phyloP scores from a whole-genome alignment of 345 rosid genomes.

The Sapria himalayana region DNA sequence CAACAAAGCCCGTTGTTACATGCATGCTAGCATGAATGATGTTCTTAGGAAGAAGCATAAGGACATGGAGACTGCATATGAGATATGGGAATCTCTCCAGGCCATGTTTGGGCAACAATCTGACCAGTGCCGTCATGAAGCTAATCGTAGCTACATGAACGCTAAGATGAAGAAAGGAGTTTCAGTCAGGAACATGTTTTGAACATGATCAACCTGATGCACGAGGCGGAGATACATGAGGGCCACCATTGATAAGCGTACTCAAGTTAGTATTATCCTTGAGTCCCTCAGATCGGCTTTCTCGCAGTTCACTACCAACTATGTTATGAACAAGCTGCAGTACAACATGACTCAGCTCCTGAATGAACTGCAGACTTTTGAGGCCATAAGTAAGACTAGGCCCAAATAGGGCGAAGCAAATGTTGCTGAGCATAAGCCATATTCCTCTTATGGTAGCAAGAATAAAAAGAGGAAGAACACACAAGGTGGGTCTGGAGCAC shows the following conservation, averaged over 20 bases:
- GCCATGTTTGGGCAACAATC: background rate
- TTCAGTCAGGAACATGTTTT: background rate
- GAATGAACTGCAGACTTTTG: background rate
- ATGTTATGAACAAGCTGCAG: background rate
- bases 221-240: background rate
- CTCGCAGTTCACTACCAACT: too few species aligned
- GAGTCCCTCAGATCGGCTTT: background rate
- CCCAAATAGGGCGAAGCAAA: background rate
- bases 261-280: background rate
- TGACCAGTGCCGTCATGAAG: too few species aligned
- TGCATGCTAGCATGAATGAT: too few species aligned
- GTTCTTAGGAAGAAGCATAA: background rate
- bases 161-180: background rate
- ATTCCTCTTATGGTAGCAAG: background rate
- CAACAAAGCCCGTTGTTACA: too few species aligned
- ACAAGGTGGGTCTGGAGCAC: background rate
- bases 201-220: background rate
- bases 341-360: background rate
- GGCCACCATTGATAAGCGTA: background rate
- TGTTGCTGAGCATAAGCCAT: background rate
- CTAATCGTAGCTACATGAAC: background rate
- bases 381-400: background rate
- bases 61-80: background rate
- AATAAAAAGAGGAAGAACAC: background rate
- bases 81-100: background rate